phyloP scores from a whole-genome alignment of 2,329 filamentous ascomycete genomes.

The Colletotrichum zoysiae region DNA sequence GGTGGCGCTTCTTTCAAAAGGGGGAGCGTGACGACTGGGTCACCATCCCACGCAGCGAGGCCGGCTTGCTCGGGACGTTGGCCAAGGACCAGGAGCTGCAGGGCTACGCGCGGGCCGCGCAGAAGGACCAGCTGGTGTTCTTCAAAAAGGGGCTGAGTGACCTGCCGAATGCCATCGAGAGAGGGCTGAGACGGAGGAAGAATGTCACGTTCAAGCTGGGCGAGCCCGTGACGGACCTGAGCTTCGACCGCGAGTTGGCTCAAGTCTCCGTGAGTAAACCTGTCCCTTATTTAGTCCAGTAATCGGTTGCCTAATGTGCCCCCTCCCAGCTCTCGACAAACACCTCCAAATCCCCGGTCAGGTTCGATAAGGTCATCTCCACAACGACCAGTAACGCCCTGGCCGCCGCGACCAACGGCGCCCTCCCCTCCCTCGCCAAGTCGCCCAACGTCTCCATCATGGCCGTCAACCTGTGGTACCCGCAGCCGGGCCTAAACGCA shows the following conservation, averaged over 20 bases:
- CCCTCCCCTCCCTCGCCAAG: conserved; percentile 63
- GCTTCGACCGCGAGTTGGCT: conserved; percentile 52
- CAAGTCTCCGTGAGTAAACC: conserved; percentile 57
- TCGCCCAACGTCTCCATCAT: conserved; percentile 83
- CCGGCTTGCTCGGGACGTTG: conserved; percentile 47
- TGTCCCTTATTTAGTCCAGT: background rate
- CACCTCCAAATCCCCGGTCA: conserved; percentile 39
- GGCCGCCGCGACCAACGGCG: conserved; percentile 50
- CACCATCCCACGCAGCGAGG: conserved; percentile 49
- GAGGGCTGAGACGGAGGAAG: conserved; percentile 60
- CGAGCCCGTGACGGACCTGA: conserved; percentile 62
- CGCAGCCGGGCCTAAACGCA: conserved; percentile 69
- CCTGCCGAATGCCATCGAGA: conserved; percentile 67
- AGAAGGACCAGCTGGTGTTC: conserved; percentile 49
- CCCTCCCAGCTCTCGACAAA: conserved; percentile 50
- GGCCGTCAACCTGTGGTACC: conserved; percentile 92
- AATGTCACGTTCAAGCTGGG: conserved; percentile 72
- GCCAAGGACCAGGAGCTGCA: conserved; percentile 43
- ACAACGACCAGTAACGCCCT: conserved; percentile 68
- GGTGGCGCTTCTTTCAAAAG: conserved; percentile 54
- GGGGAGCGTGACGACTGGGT: conserved; percentile 39
- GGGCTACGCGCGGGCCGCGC: conserved; percentile 24
- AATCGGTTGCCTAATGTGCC: background rate
- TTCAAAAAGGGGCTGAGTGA: conserved; percentile 73
- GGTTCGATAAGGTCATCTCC: conserved; percentile 72